Conservation (phyloP, 495 filamentous ascomycete genomes). For the Rhizodiscina lignyota region DNA sequence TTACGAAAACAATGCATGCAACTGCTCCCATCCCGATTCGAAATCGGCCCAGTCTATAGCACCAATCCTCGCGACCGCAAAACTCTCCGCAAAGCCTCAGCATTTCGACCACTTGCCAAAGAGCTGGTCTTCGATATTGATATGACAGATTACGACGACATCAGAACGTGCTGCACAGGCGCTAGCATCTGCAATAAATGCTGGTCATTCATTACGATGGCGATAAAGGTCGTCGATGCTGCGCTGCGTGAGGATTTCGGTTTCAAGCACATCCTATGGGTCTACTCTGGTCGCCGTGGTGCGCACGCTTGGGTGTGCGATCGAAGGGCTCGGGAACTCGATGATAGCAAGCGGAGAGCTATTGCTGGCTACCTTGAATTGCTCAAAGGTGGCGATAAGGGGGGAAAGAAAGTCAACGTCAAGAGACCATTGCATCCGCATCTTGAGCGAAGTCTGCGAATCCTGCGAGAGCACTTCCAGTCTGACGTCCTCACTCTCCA, state of each 20-base stretch:
- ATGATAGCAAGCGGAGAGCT: constrained; percentile 67
- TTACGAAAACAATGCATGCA: constrained; percentile 81
- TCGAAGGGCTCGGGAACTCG: constrained; percentile 60
- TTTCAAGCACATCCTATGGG: constrained; percentile 93
- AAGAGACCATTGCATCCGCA: constrained; percentile 83
- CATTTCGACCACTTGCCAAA: constrained; percentile 65
- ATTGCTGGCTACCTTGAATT: constrained; percentile 81
- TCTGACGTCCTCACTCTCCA: constrained; percentile 65
- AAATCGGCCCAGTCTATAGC: constrained; percentile 90
- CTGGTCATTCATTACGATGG: constrained; percentile 95
- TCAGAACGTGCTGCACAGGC: constrained; percentile 85
- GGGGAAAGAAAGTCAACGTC: constrained; percentile 75
- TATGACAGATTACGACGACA: constrained; percentile 94
- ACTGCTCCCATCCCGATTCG: constrained; percentile 82
- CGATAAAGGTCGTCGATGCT: constrained; percentile 79
- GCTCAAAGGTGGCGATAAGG: constrained; percentile 63
- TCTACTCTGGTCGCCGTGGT: constrained; percentile 91
- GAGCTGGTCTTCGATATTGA: constrained; percentile 98
- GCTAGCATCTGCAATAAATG: constrained; percentile 89
- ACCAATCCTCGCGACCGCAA: constrained; percentile 92
- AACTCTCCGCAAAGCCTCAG: constrained; percentile 52
- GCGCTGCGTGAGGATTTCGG: constrained; percentile 86
- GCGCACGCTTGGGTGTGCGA: constrained; percentile 99
- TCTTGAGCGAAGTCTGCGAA: constrained; percentile 68
- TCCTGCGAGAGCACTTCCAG: constrained; percentile 65